Base-by-base conservation (phyloP, 2,329 filamentous ascomycete genomes). In the Ceratocystis diversiconidia region DNA sequence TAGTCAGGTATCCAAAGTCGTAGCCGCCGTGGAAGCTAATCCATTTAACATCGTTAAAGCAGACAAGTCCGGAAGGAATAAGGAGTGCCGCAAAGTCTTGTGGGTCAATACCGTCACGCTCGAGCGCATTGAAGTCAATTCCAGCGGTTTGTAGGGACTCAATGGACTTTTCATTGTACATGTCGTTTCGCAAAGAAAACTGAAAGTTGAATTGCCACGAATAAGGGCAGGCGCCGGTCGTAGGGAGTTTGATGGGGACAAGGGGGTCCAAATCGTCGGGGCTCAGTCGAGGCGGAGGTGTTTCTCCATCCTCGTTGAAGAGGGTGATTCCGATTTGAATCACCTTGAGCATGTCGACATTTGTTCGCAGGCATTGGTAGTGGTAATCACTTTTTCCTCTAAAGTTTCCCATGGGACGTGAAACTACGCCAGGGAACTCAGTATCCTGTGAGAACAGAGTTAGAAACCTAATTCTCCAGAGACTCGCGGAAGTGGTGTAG, bases 201-300 rank as follows among this genome's bases (percentile, higher is more conserved):
- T 92, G 88, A 77, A 99, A 99, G 79, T 99, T 97, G 81, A 99
- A 99, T 71, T 96, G 92, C 94, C 94, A 99, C 19, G 92, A 95
- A 73, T 89, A 95, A 17, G 90, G 92, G 67, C 90, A 85, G 61
- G 83, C 80, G 19, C 72, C 75, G 41, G 73, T 71, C 3, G 71
- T 73, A 22, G 74, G 70, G n/a, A 73, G 73, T 41, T 66, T 66
- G 15, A 67, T 64, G n/a, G 72, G 73, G 25, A 76, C 69, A 46
- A 64, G 57, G 2, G 79, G 77, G 17, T 71, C 68, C 52, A 76
- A 68, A 63, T 82, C 78, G 22, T 76, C 74, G 32, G 76, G 75
- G 36, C 78, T 77, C 28, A 85, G 84, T 69, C 86, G 84, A 10
- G 88, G 80, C 2, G 90, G 89, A 0, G 90, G 90, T 1, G 90